Conservation (phyloP, 768 basidiomycete genomes). For the Pleurotus cornucopiae region DNA sequence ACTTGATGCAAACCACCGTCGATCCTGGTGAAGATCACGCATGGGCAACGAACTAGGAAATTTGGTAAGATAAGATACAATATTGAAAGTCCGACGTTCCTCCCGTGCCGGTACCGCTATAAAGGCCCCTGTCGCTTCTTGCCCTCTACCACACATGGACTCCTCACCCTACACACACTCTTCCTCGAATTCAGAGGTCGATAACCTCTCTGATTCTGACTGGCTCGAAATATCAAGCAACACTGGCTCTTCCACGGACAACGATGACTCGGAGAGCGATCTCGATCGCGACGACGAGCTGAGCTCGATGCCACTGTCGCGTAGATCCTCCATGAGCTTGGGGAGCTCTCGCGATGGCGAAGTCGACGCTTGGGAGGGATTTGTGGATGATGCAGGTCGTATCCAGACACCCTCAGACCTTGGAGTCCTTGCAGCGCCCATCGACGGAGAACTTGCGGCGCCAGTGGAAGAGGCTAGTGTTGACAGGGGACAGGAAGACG, state of each 20-base stretch:
- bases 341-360: constrained; percentile 67
- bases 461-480: constrained; percentile 14
- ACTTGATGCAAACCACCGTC: background rate
- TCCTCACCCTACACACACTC: constrained; percentile 24
- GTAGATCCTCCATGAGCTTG: constrained; percentile 65
- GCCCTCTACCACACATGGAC: constrained; percentile 11
- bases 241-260: constrained; percentile 55
- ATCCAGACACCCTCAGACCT: constrained; percentile 14
- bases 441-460: constrained; percentile 3
- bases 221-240: constrained; percentile 78
- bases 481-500: constrained; percentile 31
- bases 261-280: constrained; percentile 63
- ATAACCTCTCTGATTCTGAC: constrained; percentile 73
- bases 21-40: background rate
- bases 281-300: constrained; percentile 56
- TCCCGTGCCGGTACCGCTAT: background rate
- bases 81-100: constrained; percentile 1
- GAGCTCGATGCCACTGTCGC: constrained; percentile 51
- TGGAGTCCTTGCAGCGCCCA: constrained; percentile 23
- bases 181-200: constrained; percentile 54
- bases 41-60: background rate
- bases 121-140: background rate
- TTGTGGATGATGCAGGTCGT: constrained; percentile 55
- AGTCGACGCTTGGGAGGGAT: constrained; percentile 75
- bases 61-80: constrained; percentile 2